Conservation (phyloP, 345 rosid species). For the Atalantia buxifolia region DNA sequence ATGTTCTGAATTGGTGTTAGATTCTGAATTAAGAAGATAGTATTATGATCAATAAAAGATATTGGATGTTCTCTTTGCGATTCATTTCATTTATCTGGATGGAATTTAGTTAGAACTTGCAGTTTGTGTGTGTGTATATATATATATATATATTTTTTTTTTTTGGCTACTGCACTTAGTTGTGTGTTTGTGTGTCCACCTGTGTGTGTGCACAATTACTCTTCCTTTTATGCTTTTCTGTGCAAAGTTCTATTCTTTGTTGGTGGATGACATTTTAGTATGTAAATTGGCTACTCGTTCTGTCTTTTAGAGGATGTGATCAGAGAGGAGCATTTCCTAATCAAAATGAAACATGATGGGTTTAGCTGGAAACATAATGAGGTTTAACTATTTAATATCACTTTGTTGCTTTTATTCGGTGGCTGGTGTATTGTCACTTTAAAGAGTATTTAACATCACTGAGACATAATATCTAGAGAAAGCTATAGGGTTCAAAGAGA, state of each 20-base stretch:
- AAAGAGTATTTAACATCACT: neutral
- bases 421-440: neutral
- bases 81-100: neutral
- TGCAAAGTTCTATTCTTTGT: too few species aligned
- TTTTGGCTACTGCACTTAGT: neutral
- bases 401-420: neutral
- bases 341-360: neutral
- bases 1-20: neutral
- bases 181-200: neutral
- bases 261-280: neutral
- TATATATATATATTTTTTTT: too few species aligned
- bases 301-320: neutral
- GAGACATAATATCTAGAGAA: neutral
- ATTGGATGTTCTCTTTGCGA: neutral
- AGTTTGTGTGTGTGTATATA: neutral
- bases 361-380: neutral
- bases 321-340: neutral
- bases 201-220: neutral
- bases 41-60: neutral
- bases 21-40: neutral
- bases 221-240: neutral
- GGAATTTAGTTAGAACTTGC: neutral
- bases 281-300: neutral
- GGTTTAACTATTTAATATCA: neutral
- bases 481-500: neutral